Percentiles rank a stretch among this genome's conserved stretches.
Evolutionary conservation across 108 stramenopile species (phyloP).

Genomic region (Cylindrotheca closterium): DNA sequence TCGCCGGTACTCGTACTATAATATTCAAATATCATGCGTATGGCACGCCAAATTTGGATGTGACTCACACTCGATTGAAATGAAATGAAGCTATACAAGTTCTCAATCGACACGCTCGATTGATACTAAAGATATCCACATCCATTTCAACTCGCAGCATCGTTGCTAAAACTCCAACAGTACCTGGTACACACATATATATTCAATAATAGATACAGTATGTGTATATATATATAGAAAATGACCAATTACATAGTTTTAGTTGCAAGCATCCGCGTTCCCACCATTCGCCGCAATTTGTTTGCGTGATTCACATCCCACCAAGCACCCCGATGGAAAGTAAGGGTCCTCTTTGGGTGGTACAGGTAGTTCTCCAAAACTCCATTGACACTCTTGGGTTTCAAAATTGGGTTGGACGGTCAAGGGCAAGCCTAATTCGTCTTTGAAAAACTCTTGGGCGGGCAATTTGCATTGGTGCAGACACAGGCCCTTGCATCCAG

Average conservation of each 20-base stretch:
- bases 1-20: too few species aligned
- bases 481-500: constrained; percentile 88
- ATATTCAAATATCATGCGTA: too few species aligned
- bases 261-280: constrained; percentile 40
- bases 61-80: too few species aligned
- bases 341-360: constrained; percentile 56
- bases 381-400: constrained; percentile 93
- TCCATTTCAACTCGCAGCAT: too few species aligned
- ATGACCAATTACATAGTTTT: neutral
- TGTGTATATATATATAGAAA: neutral
- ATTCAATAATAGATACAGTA: too few species aligned
- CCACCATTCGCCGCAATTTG: constrained; percentile 39
- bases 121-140: too few species aligned
- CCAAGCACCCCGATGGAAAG: constrained; percentile 84
- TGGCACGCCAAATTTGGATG: too few species aligned
- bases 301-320: constrained; percentile 76
- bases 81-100: too few species aligned
- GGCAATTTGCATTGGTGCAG: constrained; percentile 89
- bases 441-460: constrained; percentile 83
- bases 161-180: too few species aligned
- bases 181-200: too few species aligned
- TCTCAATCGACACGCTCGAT: too few species aligned
- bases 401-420: constrained; percentile 86
- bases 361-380: constrained; percentile 79
- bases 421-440: constrained; percentile 76